Conservation (phyloP, 257 asterid species). For the Nicotiana benthamiana region DNA sequence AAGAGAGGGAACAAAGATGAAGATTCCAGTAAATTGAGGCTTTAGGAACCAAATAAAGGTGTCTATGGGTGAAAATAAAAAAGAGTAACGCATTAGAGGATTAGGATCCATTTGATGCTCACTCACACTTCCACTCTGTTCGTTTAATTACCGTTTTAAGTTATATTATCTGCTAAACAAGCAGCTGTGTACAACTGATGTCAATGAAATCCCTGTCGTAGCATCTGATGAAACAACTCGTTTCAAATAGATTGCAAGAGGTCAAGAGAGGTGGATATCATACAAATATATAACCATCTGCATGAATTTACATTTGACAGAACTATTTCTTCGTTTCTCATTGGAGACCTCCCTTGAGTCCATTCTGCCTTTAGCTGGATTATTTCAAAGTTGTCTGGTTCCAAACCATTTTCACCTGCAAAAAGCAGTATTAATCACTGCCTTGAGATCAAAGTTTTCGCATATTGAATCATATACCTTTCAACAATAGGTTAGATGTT, state of each 20-base stretch:
- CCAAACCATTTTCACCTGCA: neutral
- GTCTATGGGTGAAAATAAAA: neutral
- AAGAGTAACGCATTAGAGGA: neutral
- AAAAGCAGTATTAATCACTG: neutral
- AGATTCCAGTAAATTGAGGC: neutral
- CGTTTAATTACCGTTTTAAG: neutral
- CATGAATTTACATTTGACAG: neutral
- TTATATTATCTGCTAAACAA: neutral
- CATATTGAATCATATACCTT: neutral
- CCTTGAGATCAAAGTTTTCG: neutral
- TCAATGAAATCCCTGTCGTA: neutral
- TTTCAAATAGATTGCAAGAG: neutral
- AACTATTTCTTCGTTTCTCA: neutral
- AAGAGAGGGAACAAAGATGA: neutral
- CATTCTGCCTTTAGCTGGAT: neutral
- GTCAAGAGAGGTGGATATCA: neutral
- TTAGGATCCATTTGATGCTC: neutral
- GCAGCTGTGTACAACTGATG: neutral
- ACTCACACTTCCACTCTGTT: neutral
- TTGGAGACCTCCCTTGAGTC: neutral
- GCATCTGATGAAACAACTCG: neutral
- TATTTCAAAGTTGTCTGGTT: neutral
- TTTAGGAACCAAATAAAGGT: neutral
- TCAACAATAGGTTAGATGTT: neutral
- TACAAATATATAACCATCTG: neutral